Evolutionary conservation across 805 yeast species (phyloP).

Genomic region (Lipomyces oligophaga): DNA sequence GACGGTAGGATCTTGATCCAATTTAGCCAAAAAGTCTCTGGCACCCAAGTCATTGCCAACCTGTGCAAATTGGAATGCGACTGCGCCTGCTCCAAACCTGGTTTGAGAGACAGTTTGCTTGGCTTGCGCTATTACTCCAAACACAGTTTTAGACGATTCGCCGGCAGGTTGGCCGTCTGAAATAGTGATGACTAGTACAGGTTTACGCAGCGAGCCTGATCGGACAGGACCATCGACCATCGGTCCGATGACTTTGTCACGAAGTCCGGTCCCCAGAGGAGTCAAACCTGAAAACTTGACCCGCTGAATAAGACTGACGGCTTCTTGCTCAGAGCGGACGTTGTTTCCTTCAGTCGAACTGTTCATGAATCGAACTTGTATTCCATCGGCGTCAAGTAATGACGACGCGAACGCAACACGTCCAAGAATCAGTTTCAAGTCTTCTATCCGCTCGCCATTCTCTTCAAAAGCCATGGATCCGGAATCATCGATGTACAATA

Average conservation of each 20-base stretch:
- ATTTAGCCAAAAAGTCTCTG: constrained; percentile 31
- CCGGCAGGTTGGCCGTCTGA: constrained; percentile 39
- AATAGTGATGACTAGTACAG: constrained; percentile 34
- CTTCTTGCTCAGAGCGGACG: constrained; percentile 31
- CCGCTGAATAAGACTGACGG: constrained; percentile 27
- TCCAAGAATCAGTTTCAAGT: constrained; percentile 33
- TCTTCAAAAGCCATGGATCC: constrained; percentile 38
- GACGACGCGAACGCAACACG: constrained; percentile 34
- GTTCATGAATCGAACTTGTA: constrained; percentile 36
- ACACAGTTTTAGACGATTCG: constrained; percentile 29
- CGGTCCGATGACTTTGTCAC: constrained; percentile 34
- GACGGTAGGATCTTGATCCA: constrained; percentile 33
- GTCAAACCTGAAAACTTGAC: constrained; percentile 34
- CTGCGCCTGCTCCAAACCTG: constrained; percentile 34
- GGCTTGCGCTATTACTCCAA: constrained; percentile 30
- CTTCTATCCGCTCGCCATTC: constrained; percentile 36
- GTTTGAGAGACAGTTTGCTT: constrained; percentile 28
- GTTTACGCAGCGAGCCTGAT: constrained; percentile 31
- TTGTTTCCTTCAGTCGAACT: constrained; percentile 30
- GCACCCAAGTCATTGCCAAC: constrained; percentile 37
- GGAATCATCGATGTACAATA: constrained; percentile 36
- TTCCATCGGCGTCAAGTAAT: constrained; percentile 35
- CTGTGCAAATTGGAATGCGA: constrained; percentile 37
- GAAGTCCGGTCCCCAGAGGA: constrained; percentile 33
- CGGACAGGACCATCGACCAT: constrained; percentile 31